Evolutionary conservation across 1,139 yeast genomes (phyloP).

Genomic region (Eremothecium coryli): DNA sequence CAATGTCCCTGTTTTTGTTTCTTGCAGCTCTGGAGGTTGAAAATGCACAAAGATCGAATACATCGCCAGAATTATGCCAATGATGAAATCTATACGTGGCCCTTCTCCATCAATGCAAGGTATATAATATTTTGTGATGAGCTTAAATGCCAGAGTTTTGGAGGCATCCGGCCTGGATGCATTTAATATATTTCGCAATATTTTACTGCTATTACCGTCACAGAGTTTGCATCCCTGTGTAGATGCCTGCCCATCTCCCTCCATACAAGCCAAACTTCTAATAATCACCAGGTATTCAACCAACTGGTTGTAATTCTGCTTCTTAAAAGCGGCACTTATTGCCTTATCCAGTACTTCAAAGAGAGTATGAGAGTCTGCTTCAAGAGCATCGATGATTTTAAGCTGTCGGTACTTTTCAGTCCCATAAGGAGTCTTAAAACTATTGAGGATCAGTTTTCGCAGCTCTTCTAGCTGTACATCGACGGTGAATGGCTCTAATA

Average conservation of each 20-base stretch:
- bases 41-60: slow-evolving; percentile 43
- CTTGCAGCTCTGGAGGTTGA: slow-evolving; percentile 34
- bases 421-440: slow-evolving; percentile 7
- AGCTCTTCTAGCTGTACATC: slow-evolving; percentile 21
- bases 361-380: neutral
- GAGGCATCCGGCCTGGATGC: slow-evolving; percentile 25
- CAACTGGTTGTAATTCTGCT: slow-evolving; percentile 13
- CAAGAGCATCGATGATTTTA: neutral
- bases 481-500: slow-evolving; percentile 13
- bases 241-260: slow-evolving; percentile 6
- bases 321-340: slow-evolving; percentile 14
- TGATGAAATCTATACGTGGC: slow-evolving; percentile 26
- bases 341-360: slow-evolving; percentile 3
- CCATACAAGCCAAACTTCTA: slow-evolving; percentile 22
- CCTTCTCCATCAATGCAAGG: slow-evolving; percentile 15
- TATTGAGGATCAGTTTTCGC: slow-evolving; percentile 12
- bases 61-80: slow-evolving; percentile 40
- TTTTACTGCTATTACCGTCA: neutral
- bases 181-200: slow-evolving; percentile 18
- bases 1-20: neutral
- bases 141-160: slow-evolving; percentile 19
- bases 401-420: slow-evolving; percentile 6
- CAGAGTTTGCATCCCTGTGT: neutral
- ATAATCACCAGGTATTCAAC: slow-evolving; percentile 16
- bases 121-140: slow-evolving; percentile 22